Conservation (phyloP, 2,329 filamentous ascomycete species). For the Rhinocladiella mackenziei region DNA sequence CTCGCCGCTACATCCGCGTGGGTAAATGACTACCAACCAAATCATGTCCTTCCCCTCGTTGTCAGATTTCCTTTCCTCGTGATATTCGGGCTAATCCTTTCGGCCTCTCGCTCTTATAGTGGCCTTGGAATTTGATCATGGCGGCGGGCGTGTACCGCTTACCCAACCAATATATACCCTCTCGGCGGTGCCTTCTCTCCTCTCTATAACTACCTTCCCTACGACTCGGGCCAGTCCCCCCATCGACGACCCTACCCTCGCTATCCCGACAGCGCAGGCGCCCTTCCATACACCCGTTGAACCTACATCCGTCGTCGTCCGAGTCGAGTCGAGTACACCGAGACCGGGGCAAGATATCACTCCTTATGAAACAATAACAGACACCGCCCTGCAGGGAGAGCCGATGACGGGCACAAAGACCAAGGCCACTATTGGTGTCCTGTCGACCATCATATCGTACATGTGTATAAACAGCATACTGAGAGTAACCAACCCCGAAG, state of each 20-base stretch:
- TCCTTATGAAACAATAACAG: conserved; percentile 19
- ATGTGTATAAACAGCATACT: conserved; percentile 48
- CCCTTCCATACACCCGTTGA: background rate
- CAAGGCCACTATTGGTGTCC: conserved; percentile 38
- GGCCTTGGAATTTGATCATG: conserved; percentile 26
- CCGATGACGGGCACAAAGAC: conserved; percentile 41
- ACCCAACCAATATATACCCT: conserved; percentile 23
- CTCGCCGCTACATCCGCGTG: conserved; percentile 18
- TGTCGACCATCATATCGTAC: conserved; percentile 42
- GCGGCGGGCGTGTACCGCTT: conserved; percentile 13
- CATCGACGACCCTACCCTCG: conserved; percentile 3
- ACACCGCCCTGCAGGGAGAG: conserved; percentile 25
- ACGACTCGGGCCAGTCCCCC: conserved; percentile 8
- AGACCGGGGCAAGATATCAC: background rate
- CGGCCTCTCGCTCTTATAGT: conserved; percentile 27
- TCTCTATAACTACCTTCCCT: conserved; percentile 6
- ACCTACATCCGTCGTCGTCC: conserved; percentile 7
- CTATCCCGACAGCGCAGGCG: conserved; percentile 9
- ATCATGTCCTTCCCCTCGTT: conserved; percentile 15
- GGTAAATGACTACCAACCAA: conserved; percentile 12
- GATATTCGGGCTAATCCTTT: conserved; percentile 23
- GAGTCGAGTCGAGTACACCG: conserved; percentile 6
- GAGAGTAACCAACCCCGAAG: conserved; percentile 59
- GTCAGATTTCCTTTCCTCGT: conserved; percentile 12
- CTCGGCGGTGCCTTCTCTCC: conserved; percentile 9